phyloP scores from a whole-genome alignment of 768 basidiomycete genomes.

The Podaxis mareebaensis region DNA sequence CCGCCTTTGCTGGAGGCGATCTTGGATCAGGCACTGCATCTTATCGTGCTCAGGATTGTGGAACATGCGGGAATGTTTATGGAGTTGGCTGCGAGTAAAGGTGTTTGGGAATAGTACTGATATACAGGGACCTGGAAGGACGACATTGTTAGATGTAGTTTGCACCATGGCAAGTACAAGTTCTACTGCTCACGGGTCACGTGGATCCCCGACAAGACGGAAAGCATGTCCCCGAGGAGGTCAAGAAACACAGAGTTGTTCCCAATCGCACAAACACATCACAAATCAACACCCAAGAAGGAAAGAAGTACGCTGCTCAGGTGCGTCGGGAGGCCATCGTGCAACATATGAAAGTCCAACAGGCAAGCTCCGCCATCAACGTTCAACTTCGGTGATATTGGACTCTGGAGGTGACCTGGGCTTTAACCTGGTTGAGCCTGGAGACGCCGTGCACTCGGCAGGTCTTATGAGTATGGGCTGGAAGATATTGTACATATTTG shows the following conservation, averaged over 20 bases:
- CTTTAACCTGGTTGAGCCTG: too few relatives aligned
- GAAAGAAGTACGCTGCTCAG: slow-evolving; percentile 83
- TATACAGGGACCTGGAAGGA: slow-evolving; percentile 47
- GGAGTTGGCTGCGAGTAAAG: slow-evolving; percentile 52
- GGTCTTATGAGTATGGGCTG: too few relatives aligned
- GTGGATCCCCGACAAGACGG: slow-evolving; percentile 75
- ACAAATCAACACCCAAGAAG: slow-evolving; percentile 56
- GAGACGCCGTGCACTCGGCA: too few relatives aligned
- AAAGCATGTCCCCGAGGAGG: slow-evolving; percentile 57
- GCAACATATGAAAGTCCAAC: slow-evolving; percentile 93
- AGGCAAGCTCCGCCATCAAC: slow-evolving; percentile 70
- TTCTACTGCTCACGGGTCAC: slow-evolving; percentile 66
- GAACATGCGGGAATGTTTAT: slow-evolving; percentile 68
- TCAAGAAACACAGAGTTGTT: slow-evolving; percentile 50
- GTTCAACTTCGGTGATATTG: slow-evolving; percentile 67
- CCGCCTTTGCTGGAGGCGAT: slow-evolving; percentile 87
- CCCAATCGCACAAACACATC: slow-evolving; percentile 32
- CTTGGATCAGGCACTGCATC: slow-evolving; percentile 84
- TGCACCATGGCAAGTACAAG: slow-evolving; percentile 77
- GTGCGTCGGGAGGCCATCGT: slow-evolving; percentile 91
- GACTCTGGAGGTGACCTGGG: slow-evolving; percentile 17
- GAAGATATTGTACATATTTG: too few relatives aligned
- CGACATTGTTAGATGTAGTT: slow-evolving; percentile 63
- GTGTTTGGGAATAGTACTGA: slow-evolving; percentile 45
- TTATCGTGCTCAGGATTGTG: slow-evolving; percentile 83